Conservation (phyloP, 2,329 filamentous ascomycete species). For the Fusarium sp. region DNA sequence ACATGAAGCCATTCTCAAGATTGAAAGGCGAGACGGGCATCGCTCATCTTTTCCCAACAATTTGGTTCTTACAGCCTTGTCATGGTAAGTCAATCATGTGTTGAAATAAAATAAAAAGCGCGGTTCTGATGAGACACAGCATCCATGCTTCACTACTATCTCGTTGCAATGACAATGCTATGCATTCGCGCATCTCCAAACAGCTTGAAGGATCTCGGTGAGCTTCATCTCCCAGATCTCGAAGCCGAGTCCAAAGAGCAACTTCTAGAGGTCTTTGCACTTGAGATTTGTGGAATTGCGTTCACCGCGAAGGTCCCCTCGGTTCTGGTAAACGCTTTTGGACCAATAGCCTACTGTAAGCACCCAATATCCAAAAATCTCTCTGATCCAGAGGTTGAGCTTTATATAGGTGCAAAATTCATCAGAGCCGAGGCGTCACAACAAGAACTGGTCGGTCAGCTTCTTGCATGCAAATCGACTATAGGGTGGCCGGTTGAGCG, state of each 20-base stretch:
- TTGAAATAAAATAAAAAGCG: fast-evolving
- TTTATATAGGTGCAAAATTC: slow-evolving; percentile 49
- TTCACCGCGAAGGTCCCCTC: slow-evolving; percentile 59
- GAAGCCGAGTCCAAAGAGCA: slow-evolving; percentile 26
- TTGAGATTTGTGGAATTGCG: slow-evolving; percentile 59
- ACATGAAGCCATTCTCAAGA: slow-evolving; percentile 52
- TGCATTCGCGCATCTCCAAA: slow-evolving; percentile 21
- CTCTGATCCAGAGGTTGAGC: not conserved
- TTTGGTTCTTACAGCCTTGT: slow-evolving; percentile 58
- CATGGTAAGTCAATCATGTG: slow-evolving; percentile 54
- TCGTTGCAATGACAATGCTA: slow-evolving; percentile 55
- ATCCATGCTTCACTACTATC: slow-evolving; percentile 59
- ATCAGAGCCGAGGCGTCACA: slow-evolving; percentile 46
- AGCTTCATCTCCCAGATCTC: not conserved
- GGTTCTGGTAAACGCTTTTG: slow-evolving; percentile 63
- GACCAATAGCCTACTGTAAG: slow-evolving; percentile 62
- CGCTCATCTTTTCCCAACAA: slow-evolving; percentile 50
- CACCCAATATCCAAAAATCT: not conserved
- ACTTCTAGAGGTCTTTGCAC: slow-evolving; percentile 53
- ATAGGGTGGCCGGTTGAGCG: slow-evolving; percentile 58
- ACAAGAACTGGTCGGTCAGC: slow-evolving; percentile 52
- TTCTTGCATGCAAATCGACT: slow-evolving; percentile 51
- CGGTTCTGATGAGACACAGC: slow-evolving; percentile 48
- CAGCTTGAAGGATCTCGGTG: slow-evolving; percentile 12
- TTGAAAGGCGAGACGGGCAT: not conserved